Conservation (phyloP, 805 yeast genomes). For the Yarrowia phangngaensis region DNA sequence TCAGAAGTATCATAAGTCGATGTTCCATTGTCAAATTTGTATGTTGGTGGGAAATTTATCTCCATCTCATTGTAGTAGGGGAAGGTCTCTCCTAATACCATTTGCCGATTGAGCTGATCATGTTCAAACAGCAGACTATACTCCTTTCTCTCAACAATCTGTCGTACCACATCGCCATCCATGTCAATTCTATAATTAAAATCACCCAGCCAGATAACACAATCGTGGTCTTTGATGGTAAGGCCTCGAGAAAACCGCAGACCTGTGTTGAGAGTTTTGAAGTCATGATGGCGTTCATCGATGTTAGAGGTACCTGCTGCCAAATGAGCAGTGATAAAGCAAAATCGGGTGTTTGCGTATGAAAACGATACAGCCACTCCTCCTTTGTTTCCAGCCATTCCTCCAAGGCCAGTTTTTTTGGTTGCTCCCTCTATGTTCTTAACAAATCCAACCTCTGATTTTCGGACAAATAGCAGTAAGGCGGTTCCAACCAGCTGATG, state of each 20-base stretch:
- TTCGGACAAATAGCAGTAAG: slow-evolving; percentile 64
- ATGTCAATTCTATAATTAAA: slow-evolving; percentile 75
- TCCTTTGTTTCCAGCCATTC: slow-evolving; percentile 96
- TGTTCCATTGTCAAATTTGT: slow-evolving; percentile 88
- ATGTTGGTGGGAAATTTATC: slow-evolving; percentile 83
- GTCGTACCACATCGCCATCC: slow-evolving; percentile 70
- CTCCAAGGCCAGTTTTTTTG: slow-evolving; percentile 93
- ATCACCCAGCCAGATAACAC: slow-evolving; percentile 92
- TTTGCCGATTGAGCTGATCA: slow-evolving; percentile 79
- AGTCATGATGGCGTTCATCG: slow-evolving; percentile 84
- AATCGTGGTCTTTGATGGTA: slow-evolving; percentile 76
- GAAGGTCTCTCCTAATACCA: slow-evolving; percentile 68
- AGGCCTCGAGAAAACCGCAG: slow-evolving; percentile 74
- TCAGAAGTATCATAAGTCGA: slow-evolving; percentile 81
- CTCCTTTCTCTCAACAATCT: slow-evolving; percentile 47
- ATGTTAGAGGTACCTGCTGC: slow-evolving; percentile 87
- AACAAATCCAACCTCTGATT: slow-evolving; percentile 54
- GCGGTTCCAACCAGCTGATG: slow-evolving; percentile 92
- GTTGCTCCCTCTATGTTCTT: slow-evolving; percentile 91
- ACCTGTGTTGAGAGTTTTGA: slow-evolving; percentile 67
- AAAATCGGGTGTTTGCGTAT: slow-evolving; percentile 73
- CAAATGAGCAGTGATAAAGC: slow-evolving; percentile 83
- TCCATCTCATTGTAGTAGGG: slow-evolving; percentile 72
- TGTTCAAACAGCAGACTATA: slow-evolving; percentile 52
- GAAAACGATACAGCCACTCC: slow-evolving; percentile 89